These are phyloP conservation scores for Rhizophagus clarus DNA, from an alignment of 192 early-diverging fungal species.

Conservation along the genomic window DNA sequence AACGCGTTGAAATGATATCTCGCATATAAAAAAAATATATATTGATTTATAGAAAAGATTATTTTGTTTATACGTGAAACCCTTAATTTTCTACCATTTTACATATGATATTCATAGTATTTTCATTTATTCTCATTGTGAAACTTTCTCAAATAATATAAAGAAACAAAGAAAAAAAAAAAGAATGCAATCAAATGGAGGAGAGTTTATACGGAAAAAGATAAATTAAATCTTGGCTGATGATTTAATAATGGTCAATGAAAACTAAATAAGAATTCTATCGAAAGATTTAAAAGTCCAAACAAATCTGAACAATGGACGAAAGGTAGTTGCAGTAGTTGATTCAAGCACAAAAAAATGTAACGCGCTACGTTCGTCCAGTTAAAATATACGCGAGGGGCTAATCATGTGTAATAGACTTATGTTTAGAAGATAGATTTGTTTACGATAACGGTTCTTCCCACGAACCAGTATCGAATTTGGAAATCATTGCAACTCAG, in stretches of 20 bases:
- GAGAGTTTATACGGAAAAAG: not conserved
- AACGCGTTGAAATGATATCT: not conserved
- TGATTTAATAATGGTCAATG: not conserved
- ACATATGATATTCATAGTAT: not conserved
- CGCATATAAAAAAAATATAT: not conserved
- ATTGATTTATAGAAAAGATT: not conserved
- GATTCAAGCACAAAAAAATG: not conserved
- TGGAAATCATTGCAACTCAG: no score
- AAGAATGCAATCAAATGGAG: not conserved
- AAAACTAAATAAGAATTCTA: not conserved
- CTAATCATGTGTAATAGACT: not conserved
- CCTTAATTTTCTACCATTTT: not conserved
- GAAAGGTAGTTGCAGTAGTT: no score
- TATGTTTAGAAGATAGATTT: not conserved
- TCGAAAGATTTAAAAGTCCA: not conserved
- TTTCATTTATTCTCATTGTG: not conserved
- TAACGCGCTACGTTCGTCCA: no score
- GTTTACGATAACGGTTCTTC: not conserved
- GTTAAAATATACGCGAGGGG: not conserved
- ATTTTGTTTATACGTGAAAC: not conserved
- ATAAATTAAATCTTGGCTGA: not conserved
- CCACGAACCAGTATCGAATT: not conserved
- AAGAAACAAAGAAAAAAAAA: not conserved
- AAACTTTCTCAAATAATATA: not conserved
- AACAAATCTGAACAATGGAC: not conserved